Base-by-base conservation (phyloP, 177 flowering plant genomes). In the Vitis hybrid region DNA sequence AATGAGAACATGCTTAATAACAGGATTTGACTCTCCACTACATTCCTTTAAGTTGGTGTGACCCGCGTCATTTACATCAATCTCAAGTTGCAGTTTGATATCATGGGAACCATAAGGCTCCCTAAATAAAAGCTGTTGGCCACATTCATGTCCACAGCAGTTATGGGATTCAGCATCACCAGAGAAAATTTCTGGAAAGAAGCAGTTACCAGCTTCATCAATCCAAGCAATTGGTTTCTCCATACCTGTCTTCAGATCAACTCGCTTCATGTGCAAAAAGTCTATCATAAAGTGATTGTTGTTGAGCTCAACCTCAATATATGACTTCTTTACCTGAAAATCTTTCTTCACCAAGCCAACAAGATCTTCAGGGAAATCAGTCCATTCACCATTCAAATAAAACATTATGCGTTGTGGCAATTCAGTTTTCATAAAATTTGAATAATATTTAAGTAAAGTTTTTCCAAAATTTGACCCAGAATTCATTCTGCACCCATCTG, bases 191-290 rank as follows among this genome's bases (percentile, higher is more conserved):
- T 93, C 95, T 0, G 99, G 99, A 75, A 96, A 96, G 78, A 89
- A 96, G 73, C 97, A 96, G 16, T 74, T 67, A 3, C 89, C 95
- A 45, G 75, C 76, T 65, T 87, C 94, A 83, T 93, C 99, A 81
- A 96, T 92, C 99, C 98, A 94, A 5, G 97, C 97, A 70, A 93
- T 83, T 19, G 94, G 88, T 62, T 78, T 76, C 60, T 83, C 88
- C 3, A 75, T n/a, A 51, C 92, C 90, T 26, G 93, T 84, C 62
- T 79, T 75, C 71, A 89, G 31, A 78, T 96, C 88, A 72, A 93
- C 22, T 45, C 69, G 76, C 56, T 81, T 66, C 99, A 94, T 94
- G 60, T 82, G 90, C 72, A 87, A 69, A 66, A 96, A 90, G 75
- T 96, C 95, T 3, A 96, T 75, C 65, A 90, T 60, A 65, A 74